These are phyloP conservation scores for Starmerella davenportii DNA, from an alignment of 805 yeast species.

Conservation along the genomic window DNA sequence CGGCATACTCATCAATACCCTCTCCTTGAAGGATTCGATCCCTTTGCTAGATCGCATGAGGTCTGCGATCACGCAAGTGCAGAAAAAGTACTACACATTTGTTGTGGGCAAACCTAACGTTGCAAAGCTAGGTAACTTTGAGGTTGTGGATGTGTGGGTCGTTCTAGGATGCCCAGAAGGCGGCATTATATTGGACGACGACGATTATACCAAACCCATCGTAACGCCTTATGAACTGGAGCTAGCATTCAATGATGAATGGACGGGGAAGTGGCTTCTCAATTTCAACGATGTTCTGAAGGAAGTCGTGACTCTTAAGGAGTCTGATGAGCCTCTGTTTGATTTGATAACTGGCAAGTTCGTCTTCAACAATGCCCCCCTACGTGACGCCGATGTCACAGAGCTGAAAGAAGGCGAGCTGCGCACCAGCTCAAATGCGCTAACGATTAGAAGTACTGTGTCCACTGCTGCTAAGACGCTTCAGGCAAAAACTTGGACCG, in stretches of 20 bases:
- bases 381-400: slow-evolving; percentile 30
- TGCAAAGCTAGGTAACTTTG: slow-evolving; percentile 90
- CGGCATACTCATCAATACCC: slow-evolving; percentile 77
- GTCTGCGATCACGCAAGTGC: slow-evolving; percentile 47
- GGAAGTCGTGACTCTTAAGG: slow-evolving; percentile 4
- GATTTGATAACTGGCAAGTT: slow-evolving; percentile 75
- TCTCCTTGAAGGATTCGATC: slow-evolving; percentile 61
- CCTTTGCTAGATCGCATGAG: slow-evolving; percentile 45
- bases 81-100: slow-evolving; percentile 80
- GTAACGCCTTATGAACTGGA: slow-evolving; percentile 84
- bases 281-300: slow-evolving; percentile 46
- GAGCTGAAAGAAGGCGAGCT: slow-evolving; percentile 29
- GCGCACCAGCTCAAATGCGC: slow-evolving; percentile 19
- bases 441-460: slow-evolving; percentile 56
- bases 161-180: slow-evolving; percentile 87
- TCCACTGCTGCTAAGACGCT: slow-evolving; percentile 73
- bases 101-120: slow-evolving; percentile 97
- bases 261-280: slow-evolving; percentile 91
- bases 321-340: slow-evolving; percentile 50
- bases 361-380: slow-evolving; percentile 53
- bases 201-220: slow-evolving; percentile 70
- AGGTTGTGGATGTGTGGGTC: slow-evolving; percentile 87
- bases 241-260: slow-evolving; percentile 59
- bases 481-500: slow-evolving; percentile 65
- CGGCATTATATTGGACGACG: slow-evolving; percentile 68